Evolutionary conservation across 2,329 filamentous ascomycete species (phyloP), one percentile per base, ranked within the genome.

Genomic region (Alternaria arborescens): DNA sequence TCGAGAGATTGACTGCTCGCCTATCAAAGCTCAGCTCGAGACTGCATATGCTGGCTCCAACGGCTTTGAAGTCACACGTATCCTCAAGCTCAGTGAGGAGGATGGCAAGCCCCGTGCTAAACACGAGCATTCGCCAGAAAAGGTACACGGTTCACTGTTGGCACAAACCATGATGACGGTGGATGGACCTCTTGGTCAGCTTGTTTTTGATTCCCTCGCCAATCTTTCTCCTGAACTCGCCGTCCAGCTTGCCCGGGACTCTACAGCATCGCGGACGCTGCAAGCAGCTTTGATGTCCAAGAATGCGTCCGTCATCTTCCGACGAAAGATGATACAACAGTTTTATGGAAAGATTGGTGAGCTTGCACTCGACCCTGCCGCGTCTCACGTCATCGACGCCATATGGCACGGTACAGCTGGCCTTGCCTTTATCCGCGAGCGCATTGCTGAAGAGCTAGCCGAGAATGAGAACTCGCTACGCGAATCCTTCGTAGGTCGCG

Each of bases 81-180:
- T 92, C 71, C 82, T 91, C 36, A 84, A 84, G 63, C 77, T 89
- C 18, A 84, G 83, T 32, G 81, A 86, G 26, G 77, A 80, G 7
- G 72, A 78, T 77, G 69, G 62, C 18, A 76, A 75, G 51, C 55
- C 61, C 7, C 68, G 72, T 32, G 61, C 70, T 52, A 77, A 71
- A 40, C 64, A 73, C 51, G 68, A 74, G 53, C 69, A 73, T 34
- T 66, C 74, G 7, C 74, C 80, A 67, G 68, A 87, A 80, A 88
- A 92, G 83, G 78, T 92, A 75, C 94, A 99, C 80, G 92, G 91
- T 61, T 93, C 92, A 20, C 85, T 97, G 47, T 85, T 99, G 28
- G 89, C 91, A 8, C 89, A 95, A 63, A 82, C 91, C 4, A 90
- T 99, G 82, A 87, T 98, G 52, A 81, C 86, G 8, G 89, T 92